Base-by-base conservation (phyloP, 192 early-diverging fungal genomes). In the Rhizophagus clarus region DNA sequence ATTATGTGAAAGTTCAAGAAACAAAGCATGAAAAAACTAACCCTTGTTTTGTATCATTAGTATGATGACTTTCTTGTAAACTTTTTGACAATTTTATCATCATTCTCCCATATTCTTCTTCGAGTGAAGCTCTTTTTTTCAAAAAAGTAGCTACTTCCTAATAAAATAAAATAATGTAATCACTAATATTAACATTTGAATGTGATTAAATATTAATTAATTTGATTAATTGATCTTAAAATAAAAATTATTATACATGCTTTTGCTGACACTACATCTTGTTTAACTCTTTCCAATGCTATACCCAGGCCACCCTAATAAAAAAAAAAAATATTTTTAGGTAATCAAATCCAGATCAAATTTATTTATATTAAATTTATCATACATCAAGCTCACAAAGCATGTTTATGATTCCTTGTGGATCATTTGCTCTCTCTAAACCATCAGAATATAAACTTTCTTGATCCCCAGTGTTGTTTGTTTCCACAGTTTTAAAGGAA, bases 81-180 rank as follows among this genome's bases (percentile, higher is more conserved):
- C 80, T 82, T 32, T 91, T 92, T 10, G 92, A 88, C 0, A 97
- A 85, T 79, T 96, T 96, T 45, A 91, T 85, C 87, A 99, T 88
- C 60, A 88, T 86, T 60, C 91, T 87, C 28, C 92, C 94, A 83
- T 99, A 98, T 51, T 97, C 95, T 70, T 96, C 96, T 81, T 99
- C 97, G 47, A 98, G 93, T 6, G 86, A 81, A 2, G 97, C 95
- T n/a, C 97, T 90, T 76, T 92, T 95, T 78, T 93, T 95, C 22
- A 99, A 85, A 77, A 99, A 98, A 0, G 82, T 69, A 4, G 91
- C 86, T 15, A 92, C 86, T 79, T 99, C 93, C 89, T 93, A 77
- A 20, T 63, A n/a, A 70, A 76, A 60, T 71, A 34, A 34, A 63
- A 29, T n/a, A 60, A 31, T 60, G 9, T 66, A 72, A 47, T 45